phyloP scores from a whole-genome alignment of 202 grass and related monocot genomes.

The Brachypodium distachyon region DNA sequence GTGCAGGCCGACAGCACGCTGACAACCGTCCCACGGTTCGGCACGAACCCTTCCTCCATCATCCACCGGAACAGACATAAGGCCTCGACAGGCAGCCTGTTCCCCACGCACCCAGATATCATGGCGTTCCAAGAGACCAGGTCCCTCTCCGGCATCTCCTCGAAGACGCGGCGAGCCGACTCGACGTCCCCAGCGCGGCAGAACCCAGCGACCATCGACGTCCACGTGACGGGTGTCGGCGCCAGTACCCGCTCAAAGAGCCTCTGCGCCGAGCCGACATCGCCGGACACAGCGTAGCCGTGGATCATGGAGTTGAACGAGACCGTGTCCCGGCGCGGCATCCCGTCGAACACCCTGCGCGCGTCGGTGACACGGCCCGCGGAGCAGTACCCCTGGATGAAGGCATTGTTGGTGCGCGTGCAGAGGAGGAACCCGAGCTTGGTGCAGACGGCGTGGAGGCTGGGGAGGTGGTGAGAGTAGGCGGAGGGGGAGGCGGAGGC shows the following conservation, averaged over 20 bases:
- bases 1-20: not conserved
- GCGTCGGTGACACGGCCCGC: not conserved
- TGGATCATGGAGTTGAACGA: slow-evolving; percentile 32
- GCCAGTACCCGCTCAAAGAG: not conserved
- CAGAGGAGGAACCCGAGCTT: not conserved
- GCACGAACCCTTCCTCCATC: slow-evolving; percentile 15
- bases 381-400: not conserved
- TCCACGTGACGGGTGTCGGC: slow-evolving; percentile 5
- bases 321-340: not conserved
- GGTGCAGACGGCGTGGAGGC: not conserved
- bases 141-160: slow-evolving; percentile 33
- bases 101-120: not conserved
- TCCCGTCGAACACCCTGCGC: slow-evolving; percentile 11
- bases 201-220: slow-evolving; percentile 20
- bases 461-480: not conserved
- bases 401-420: slow-evolving; percentile 1
- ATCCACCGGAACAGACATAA: slow-evolving; percentile 8
- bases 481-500: not conserved
- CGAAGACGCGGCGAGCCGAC: slow-evolving; percentile 11
- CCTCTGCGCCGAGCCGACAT: not conserved
- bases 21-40: slow-evolving; percentile 10
- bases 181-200: not conserved
- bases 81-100: not conserved
- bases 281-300: slow-evolving; percentile 8
- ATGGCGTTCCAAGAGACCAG: slow-evolving; percentile 29